Evolutionary conservation across 2,329 filamentous ascomycete genomes (phyloP).

Genomic region (Dactylellina sp.): DNA sequence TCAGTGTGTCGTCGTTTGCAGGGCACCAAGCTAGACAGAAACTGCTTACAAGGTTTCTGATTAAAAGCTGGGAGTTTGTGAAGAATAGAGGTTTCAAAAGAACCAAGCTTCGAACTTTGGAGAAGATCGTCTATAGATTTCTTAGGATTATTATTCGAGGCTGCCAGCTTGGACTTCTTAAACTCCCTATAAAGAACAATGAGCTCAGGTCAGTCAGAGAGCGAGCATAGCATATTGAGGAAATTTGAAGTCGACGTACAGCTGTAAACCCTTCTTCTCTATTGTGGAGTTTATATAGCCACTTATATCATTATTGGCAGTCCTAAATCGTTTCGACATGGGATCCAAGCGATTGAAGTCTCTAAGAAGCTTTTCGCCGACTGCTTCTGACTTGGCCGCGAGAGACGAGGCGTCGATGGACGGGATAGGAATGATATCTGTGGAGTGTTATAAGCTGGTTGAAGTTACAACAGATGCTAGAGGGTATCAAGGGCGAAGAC

Average conservation of each 20-base stretch:
- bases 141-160: slow-evolving; percentile 60
- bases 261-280: slow-evolving; percentile 35
- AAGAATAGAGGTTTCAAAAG: slow-evolving; percentile 36
- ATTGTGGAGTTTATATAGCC: slow-evolving; percentile 43
- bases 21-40: not conserved
- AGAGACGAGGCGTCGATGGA: slow-evolving; percentile 70
- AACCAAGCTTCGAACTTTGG: slow-evolving; percentile 38
- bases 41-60: slow-evolving; percentile 39
- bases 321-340: slow-evolving; percentile 52
- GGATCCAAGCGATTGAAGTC: slow-evolving; percentile 55
- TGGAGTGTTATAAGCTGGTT: slow-evolving; percentile 25
- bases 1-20: not conserved
- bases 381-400: slow-evolving; percentile 69
- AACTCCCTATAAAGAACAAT: slow-evolving; percentile 50
- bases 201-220: not conserved
- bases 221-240: not conserved
- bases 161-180: slow-evolving; percentile 60
- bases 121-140: slow-evolving; percentile 53
- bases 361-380: slow-evolving; percentile 39
- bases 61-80: slow-evolving; percentile 42
- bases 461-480: slow-evolving; percentile 11
- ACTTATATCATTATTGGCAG: slow-evolving; percentile 37
- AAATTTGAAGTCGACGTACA: slow-evolving; percentile 24
- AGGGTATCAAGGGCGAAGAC: no score
- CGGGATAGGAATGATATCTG: slow-evolving; percentile 76